Base-by-base conservation (phyloP, 352 stramenopile species). In the Pythium insidiosum region DNA sequence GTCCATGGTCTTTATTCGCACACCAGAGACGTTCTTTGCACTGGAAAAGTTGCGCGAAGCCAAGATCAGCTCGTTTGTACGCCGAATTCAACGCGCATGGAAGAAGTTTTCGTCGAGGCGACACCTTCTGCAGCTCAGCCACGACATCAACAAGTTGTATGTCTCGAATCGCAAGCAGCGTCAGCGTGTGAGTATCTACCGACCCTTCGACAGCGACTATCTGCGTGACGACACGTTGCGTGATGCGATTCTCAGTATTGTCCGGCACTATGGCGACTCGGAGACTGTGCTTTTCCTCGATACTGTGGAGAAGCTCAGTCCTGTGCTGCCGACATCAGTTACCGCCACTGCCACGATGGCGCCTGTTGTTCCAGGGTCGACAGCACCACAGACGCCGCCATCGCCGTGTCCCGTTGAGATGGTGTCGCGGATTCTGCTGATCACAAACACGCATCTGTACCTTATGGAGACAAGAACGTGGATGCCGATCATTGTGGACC, bases 1-100 rank as follows among this genome's bases (percentile, higher is more conserved):
- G 47, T 73, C 78, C 4, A 96, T 96, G 78, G 66, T 96, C 15
- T 96, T 96, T 38, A 93, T 96, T 37, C 80, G 89, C 39, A 89
- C 81, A 4, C 85, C 87, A 0, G 83, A 94, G 56, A 91, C 71
- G 4, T 93, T 94, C 54, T 96, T 96, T 46, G 71, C 80, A 21
- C 56, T 96, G 9, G 87, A 96, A 50, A 91, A 92, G 42, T 43
- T 94, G 12, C 68, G 87, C 15, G 82, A 95, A 30, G 73, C 83
- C 29, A 88, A 79, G 38, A 73, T 94, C 20, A 71, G 76, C 0
- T 79, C 64, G 6, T 94, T 79, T 47, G 82, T 74, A 6, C 65
- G 68, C 43, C 74, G 78, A 23, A 96, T 95, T 43, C 81, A 95
- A 35, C 76, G 73, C 15, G 70, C 68, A 11, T 95, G 84, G 78